Conservation (phyloP, 1,139 yeast genomes). For the Blastobotrys illinoisensis region DNA sequence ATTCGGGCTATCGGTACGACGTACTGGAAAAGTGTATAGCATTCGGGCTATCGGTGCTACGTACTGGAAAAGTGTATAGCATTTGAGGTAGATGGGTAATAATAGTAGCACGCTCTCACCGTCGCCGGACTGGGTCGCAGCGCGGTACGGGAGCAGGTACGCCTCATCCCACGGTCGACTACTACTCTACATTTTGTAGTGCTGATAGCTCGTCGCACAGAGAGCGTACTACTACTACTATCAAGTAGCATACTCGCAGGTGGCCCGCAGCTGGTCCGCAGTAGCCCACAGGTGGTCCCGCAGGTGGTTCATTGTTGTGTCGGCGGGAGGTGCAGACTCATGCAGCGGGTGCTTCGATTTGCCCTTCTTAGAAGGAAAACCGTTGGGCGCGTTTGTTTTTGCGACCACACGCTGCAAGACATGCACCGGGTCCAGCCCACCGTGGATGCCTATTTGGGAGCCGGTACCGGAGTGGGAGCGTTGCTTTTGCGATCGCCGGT, state of each 20-base stretch:
- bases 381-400: not conserved
- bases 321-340: not conserved
- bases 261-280: not conserved
- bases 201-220: no score
- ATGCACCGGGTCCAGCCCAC: constrained; percentile 1
- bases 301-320: not conserved
- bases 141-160: no score
- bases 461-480: not conserved
- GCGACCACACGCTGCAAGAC: not conserved
- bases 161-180: no score
- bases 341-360: not conserved
- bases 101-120: not conserved
- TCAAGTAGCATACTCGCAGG: no score
- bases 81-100: no score
- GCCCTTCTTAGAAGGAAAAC: not conserved
- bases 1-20: no score
- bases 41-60: no score
- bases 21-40: no score
- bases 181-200: no score
- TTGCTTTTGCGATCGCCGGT: not conserved
- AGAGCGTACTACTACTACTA: no score
- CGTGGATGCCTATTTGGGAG: not conserved
- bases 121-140: not conserved
- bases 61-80: no score
- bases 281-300: not conserved